Base-by-base conservation (phyloP, 345 rosid species). In the Salix purpurea region DNA sequence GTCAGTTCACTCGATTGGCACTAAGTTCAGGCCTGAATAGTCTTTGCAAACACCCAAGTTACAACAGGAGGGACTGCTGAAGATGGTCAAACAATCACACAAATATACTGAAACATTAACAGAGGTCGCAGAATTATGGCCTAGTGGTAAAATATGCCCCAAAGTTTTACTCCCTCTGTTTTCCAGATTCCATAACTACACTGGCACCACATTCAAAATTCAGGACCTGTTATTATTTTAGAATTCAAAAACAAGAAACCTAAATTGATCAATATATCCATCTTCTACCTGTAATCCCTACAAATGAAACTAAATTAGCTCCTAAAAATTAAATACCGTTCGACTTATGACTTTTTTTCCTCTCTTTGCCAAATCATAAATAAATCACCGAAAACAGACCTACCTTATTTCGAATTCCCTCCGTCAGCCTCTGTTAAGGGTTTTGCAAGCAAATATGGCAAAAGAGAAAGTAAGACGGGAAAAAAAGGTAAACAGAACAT, bases 401-500 rank as follows among this genome's bases (percentile, higher is more conserved):
- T 54, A 16, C 60, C 60, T 54, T n/a, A 54, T 54, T 21, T 23
- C 24, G 9, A 54, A 19, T 19, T 21, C n/a, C n/a, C 60, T 54
- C 62, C 26, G 0, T 10, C 44, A 40, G 44, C 44, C 44, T 40
- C 14, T 40, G 44, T 10, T 40, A 40, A 40, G 44, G 10, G 44
- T 10, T 40, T 40, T 40, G 44, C 62, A 56, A 9, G 62, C 62
- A 56, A n/a, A 56, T 10, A 56, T 9, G 10, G 44, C 44, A 2
- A 40, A 40, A 10, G 44, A 40, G 44, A 40, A 10, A 40, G 44
- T 40, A 40, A 40, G 4, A 10, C 2, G 12, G 12, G 12, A 9
- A 40, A 40, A 56, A 67, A 37, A 52, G 40, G 40, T 40, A 56
- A 76, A 58, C 68, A 69, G 67, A 69, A 40, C 73, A 76, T 56